These are phyloP conservation scores for Capsicum chinense DNA, from an alignment of 257 asterid genomes.

Conservation along the genomic window DNA sequence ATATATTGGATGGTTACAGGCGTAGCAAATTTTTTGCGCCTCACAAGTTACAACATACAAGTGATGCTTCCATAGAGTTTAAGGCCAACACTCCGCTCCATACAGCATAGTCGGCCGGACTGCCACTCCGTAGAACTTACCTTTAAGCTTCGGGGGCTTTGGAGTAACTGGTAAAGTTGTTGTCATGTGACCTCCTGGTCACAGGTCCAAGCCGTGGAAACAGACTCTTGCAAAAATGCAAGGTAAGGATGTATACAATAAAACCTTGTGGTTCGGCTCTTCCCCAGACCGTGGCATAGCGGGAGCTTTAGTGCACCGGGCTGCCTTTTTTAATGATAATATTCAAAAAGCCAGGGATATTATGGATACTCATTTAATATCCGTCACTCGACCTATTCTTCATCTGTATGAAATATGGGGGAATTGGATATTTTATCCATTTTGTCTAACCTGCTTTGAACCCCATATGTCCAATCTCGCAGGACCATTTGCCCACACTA, in stretches of 20 bases:
- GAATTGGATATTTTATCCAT: not conserved
- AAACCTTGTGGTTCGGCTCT: too few species aligned
- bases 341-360: not conserved
- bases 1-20: not conserved
- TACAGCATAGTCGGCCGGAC: too few species aligned
- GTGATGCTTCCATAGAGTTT: slow-evolving; percentile 8
- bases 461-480: not conserved
- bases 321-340: not conserved
- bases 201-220: too few species aligned
- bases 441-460: not conserved
- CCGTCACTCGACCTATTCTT: not conserved
- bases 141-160: too few species aligned
- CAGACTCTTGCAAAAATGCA: too few species aligned
- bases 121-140: too few species aligned
- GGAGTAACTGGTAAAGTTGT: too few species aligned
- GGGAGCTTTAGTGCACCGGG: too few species aligned
- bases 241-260: too few species aligned
- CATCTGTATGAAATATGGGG: not conserved
- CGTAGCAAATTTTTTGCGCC: not conserved
- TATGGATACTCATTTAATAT: not conserved
- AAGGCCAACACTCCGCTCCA: not conserved
- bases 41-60: not conserved
- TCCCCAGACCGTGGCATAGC: too few species aligned
- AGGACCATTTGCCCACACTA: not conserved
- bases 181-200: too few species aligned